Evolutionary conservation across 2,329 filamentous ascomycete species (phyloP), one percentile per base, ranked within the genome.

Genomic region (Penicillium sp.): DNA sequence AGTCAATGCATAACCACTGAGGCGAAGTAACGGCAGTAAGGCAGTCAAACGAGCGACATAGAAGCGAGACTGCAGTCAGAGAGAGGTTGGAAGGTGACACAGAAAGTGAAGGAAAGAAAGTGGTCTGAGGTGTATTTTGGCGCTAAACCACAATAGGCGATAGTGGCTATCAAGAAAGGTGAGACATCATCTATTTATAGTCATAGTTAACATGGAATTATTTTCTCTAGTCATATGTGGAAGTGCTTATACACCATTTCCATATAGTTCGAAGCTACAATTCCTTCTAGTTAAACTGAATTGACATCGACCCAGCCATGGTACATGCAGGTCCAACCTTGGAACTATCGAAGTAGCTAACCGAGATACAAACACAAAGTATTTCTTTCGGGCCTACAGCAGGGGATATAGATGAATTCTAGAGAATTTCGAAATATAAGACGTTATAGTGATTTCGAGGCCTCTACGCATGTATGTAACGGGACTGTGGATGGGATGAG

Each of bases 161-260:
- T 24, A 9, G 41, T 45, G 36, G 36, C 40, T 40, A 16, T 42
- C 42, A 38, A 47, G 36, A 14, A 26, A 45, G 44, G 50, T 57
- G 55, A 59, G 53, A 59, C 56, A 58, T 27, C 31, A 37, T 45
- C 56, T 59, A 59, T 56, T 56, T 49, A 51, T 59, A 59, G 55
- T 24, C 39, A 11, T 13, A 13, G 18, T n/a, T 36, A n/a, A 23
- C 11, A n/a, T 14, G 16, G 6, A 18, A 16, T 7, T n/a, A 16
- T 32, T 6, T 8, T 3, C 1, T 26, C 24, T 26, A 8, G 8
- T 3, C 1, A 26, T 9, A 9, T 26, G 8, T 8, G 3, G 1
- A 18, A 14, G n/a, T n/a, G 4, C 24, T n/a, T 4, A 28, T 13
- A 8, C 10, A 28, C 4, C 6, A 3, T 7, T 4, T n/a, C 13